Evolutionary conservation across 106 monocot species (phyloP).

Genomic region (Alisma plantagoaquatica): DNA sequence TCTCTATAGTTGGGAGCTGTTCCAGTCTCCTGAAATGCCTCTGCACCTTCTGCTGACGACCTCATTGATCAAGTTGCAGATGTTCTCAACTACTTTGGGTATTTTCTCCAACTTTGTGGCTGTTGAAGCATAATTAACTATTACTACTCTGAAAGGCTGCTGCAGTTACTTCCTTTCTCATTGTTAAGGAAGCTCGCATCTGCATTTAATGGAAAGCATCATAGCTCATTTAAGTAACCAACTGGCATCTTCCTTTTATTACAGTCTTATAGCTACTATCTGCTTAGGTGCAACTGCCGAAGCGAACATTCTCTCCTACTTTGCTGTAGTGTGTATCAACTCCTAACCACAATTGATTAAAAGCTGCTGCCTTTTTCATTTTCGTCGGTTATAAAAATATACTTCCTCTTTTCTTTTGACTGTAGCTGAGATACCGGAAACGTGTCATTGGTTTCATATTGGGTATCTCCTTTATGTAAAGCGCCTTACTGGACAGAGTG

Average conservation of each 20-base stretch:
- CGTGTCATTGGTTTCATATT: slow-evolving; percentile 58
- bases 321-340: too few species aligned
- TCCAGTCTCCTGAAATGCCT: slow-evolving; percentile 54
- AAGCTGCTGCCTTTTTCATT: neutral
- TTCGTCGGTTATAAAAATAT: neutral
- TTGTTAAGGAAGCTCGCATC: slow-evolving; percentile 37
- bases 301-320: too few species aligned
- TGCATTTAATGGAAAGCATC: slow-evolving; percentile 78
- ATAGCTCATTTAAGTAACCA: slow-evolving; percentile 40
- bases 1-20: slow-evolving; percentile 92
- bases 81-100: slow-evolving; percentile 91
- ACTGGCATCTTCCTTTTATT: slow-evolving; percentile 75
- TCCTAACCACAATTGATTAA: too few species aligned
- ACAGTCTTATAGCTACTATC: neutral
- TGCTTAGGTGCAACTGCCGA: too few species aligned
- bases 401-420: neutral
- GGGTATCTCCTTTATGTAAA: slow-evolving; percentile 72
- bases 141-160: neutral
- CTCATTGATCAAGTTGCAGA: slow-evolving; percentile 84
- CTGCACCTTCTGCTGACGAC: slow-evolving; percentile 67
- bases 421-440: slow-evolving; percentile 4
- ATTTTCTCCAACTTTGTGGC: slow-evolving; percentile 10
- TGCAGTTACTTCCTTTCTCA: neutral
- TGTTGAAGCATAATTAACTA: neutral
- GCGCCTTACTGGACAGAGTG: slow-evolving; percentile 82